Percentiles rank a stretch among this genome's conserved stretches.
phyloP scores from a whole-genome alignment of 257 asterid genomes.

The Solanum chmielewskii region DNA sequence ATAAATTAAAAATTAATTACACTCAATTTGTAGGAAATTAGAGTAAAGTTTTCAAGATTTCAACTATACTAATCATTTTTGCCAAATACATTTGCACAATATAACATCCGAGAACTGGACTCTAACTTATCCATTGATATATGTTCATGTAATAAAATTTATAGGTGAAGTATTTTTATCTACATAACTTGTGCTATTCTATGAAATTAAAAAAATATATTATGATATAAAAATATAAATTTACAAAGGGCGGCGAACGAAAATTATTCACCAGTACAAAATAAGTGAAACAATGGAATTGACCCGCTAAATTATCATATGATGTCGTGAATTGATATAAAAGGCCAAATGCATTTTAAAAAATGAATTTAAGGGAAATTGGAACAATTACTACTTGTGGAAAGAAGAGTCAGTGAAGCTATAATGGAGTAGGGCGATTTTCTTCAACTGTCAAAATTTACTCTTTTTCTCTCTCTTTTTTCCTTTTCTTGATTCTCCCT shows the following conservation, averaged over 20 bases:
- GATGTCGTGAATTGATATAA: background rate
- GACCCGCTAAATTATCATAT: background rate
- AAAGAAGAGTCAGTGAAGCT: background rate
- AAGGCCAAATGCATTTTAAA: background rate
- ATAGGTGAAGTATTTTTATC: background rate
- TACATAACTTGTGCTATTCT: background rate
- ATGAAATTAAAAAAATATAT: no score
- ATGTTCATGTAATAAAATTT: background rate
- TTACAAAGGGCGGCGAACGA: rapidly evolving
- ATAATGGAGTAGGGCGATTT: background rate
- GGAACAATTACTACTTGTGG: background rate
- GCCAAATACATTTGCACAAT: background rate
- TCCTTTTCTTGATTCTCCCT: background rate
- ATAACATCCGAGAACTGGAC: background rate
- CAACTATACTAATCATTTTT: background rate
- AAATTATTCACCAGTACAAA: no score
- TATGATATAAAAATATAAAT: background rate
- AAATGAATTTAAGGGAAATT: background rate
- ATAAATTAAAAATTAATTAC: no score
- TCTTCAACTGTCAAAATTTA: background rate
- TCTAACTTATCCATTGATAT: background rate
- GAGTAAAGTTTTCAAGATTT: background rate
- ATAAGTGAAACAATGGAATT: background rate
- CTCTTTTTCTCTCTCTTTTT: background rate
- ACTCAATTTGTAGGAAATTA: background rate